Base-by-base conservation (phyloP, 140 eudicot genomes). In the Cichorium intybus region DNA sequence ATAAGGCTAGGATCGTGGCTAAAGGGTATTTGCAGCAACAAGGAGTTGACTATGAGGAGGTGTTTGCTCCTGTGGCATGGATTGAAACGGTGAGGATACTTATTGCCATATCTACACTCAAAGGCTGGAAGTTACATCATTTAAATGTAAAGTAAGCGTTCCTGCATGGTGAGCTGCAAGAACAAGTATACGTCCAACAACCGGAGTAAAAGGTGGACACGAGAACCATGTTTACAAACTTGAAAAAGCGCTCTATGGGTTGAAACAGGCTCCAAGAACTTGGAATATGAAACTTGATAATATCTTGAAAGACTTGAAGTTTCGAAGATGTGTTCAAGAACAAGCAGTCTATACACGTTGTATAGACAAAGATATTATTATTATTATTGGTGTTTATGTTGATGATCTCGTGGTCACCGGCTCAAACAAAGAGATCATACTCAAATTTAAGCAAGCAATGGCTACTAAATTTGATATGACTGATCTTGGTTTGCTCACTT, bases 11-110 rank as follows among this genome's bases (percentile, higher is more conserved):
- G 22, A 35, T 57, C 10, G 47, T 57, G 1, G 64, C 64, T 15
- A 57, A 57, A 33, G 64, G 64, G 1, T 60, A 60, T 14, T 21
- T 34, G 3, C 50, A 60, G 18, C 9, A 22, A 6, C 20, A 10
- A 5, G 65, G 50, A 0, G 35, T 60, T 10, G 65, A 60, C 14
- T 60, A 7, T 60, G 65, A 60, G 4, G 65, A 60, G 10, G 65
- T 60, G 0, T 60, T 60, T 22, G 65, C 50, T 3, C 61, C 61
- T 2, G 61, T 55, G 4, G 61, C 41, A 55, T 6, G 61, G 8
- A 24, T 55, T 1, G 50, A 59, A 35, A 60, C 50, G 2, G 14
- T 60, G 1, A 9, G 20, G 1, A 17, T 60, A 4, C 9, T 37
- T 4, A 9, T 60, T 34, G 65, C 65, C 4, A 50, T n/a, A 4